These are phyloP conservation scores for Zygoascus biomembranicola DNA, from an alignment of 805 yeast species.

Conservation along the genomic window DNA sequence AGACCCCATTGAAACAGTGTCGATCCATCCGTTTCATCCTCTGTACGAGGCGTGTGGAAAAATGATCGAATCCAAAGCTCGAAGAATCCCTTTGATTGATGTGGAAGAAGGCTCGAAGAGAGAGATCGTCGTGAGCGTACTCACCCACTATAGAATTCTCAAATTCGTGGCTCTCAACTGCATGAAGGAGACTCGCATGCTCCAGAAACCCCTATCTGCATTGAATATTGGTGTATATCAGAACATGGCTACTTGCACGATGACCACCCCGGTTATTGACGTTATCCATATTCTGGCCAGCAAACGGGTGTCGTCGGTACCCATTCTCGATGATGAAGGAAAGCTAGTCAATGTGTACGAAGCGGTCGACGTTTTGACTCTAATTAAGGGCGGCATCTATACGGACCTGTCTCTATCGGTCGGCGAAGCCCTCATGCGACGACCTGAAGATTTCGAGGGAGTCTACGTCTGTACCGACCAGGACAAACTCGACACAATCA, in stretches of 20 bases:
- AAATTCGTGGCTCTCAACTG: constrained; percentile 95
- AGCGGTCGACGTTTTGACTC: constrained; percentile 86
- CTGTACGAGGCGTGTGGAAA: constrained; percentile 87
- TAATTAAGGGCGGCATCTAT: constrained; percentile 90
- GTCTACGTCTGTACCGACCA: constrained; percentile 88
- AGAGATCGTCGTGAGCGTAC: constrained; percentile 89
- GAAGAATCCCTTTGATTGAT: constrained; percentile 91
- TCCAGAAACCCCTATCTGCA: constrained; percentile 66
- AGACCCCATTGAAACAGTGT: constrained; percentile 73
- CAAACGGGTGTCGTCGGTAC: constrained; percentile 83
- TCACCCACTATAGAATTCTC: constrained; percentile 91
- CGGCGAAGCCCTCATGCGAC: constrained; percentile 90
- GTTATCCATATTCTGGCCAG: constrained; percentile 76
- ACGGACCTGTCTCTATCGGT: constrained; percentile 84
- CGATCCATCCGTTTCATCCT: constrained; percentile 85
- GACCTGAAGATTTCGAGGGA: constrained; percentile 95
- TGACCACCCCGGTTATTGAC: constrained; percentile 90
- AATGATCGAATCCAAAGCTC: constrained; percentile 81
- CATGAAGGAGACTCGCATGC: constrained; percentile 72
- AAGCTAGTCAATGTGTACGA: constrained; percentile 84
- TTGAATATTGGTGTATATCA: constrained; percentile 47
- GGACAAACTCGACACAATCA: constrained; percentile 78
- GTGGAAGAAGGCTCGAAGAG: constrained; percentile 86
- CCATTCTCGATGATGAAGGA: constrained; percentile 72
- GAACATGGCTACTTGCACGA: constrained; percentile 64